Evolutionary conservation across 768 basidiomycete species (phyloP), one percentile per base, ranked within the genome.

Genomic region (Gloeophyllum trabeum): DNA sequence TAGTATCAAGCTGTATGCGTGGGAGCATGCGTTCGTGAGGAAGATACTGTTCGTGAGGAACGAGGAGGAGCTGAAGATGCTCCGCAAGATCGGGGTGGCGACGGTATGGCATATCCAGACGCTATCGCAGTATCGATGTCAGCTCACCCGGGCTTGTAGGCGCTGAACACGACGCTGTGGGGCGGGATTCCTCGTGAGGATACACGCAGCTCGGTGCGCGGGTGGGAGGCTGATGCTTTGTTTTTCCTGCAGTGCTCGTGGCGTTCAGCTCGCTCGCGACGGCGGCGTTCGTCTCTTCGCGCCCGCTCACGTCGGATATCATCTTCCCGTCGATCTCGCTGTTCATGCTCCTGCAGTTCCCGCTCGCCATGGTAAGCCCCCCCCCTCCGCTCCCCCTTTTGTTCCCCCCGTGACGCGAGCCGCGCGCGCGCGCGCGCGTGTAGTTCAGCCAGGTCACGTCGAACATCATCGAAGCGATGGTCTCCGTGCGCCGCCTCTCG

Each of bases 251-350:
- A 69, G 70, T 87, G 12, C 63, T 88, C 3, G 87, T 89, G 4
- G 83, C 83, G 10, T 84, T 90, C 58, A 79, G 82, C 52, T 89
- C 87, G 0, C 84, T 93, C 49, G 79, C 85, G 5, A 71, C 72
- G 0, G 85, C 85, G 5, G 78, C 86, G 0, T 52, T 67, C 14
- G 70, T 71, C 1, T 77, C 79, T 3, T 58, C 70, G 1, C 69
- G 57, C 22, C 87, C 91, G 3, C 60, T 98, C 1, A 97, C 94
- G 0, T 76, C 84, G 0, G 92, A 96, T 47, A 65, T 90, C 40
- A 93, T 97, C 48, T 98, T 98, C 71, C 94, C 94, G n/a, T 80
- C 88, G 0, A 91, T 98, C 47, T 82, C 88, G 0, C 62, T 93
- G 23, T 93, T 91, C 64, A 81, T 87, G 76, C 66, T 94, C 0